Evolutionary conservation across 495 filamentous ascomycete genomes (phyloP).

Genomic region (Paragyromitra xinjiangensis): DNA sequence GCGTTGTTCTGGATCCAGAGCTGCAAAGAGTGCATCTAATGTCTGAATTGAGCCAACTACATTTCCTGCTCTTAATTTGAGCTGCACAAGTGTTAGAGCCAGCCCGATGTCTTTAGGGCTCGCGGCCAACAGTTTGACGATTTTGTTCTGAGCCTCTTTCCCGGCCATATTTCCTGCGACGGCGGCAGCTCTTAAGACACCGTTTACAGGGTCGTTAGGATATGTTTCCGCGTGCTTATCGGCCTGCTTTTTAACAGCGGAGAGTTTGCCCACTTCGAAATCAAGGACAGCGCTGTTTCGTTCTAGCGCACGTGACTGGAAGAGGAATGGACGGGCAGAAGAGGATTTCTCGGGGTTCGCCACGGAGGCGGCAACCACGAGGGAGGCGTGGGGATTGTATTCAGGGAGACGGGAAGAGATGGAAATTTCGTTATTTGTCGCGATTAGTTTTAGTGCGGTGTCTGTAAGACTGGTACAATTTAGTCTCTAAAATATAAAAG

Average conservation of each 20-base stretch:
- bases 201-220: conserved; percentile 56
- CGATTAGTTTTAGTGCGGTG: conserved; percentile 76
- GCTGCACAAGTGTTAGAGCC: conserved; percentile 81
- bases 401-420: conserved; percentile 67
- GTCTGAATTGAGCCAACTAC: conserved; percentile 76
- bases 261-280: conserved; percentile 79
- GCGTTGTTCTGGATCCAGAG: conserved; percentile 72
- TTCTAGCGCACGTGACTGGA: conserved; percentile 72
- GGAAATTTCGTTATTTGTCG: conserved; percentile 73
- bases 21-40: conserved; percentile 70
- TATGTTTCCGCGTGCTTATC: conserved; percentile 59
- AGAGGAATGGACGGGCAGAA: conserved; percentile 78
- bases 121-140: conserved; percentile 74
- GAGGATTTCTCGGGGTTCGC: conserved; percentile 60
- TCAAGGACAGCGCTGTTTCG: conserved; percentile 77
- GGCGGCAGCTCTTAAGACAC: conserved; percentile 83
- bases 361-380: conserved; percentile 65
- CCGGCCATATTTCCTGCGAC: conserved; percentile 70
- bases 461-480: conserved; percentile 74
- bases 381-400: conserved; percentile 77
- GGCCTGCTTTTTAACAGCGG: conserved; percentile 65
- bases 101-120: conserved; percentile 85
- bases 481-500: neutral
- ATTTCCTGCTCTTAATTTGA: conserved; percentile 80
- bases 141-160: conserved; percentile 74